These are phyloP conservation scores for Scedosporium aurantiacum DNA, from an alignment of 2,329 filamentous ascomycete species.

Conservation along the genomic window DNA sequence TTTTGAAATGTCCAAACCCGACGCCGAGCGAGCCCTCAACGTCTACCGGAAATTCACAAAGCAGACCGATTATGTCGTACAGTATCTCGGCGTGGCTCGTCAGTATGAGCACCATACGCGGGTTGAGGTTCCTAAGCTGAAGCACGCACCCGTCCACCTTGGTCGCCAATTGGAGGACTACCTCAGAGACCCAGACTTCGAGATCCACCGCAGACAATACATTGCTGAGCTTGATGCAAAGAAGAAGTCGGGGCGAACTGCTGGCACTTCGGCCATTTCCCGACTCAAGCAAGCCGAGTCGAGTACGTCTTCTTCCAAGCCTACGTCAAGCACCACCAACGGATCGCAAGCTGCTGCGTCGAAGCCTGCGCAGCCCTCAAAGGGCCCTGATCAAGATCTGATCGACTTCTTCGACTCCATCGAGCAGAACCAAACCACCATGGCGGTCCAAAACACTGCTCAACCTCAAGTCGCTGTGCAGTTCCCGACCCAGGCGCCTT, in stretches of 20 bases:
- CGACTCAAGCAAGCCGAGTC: constrained; percentile 23
- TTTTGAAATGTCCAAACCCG: constrained; percentile 93
- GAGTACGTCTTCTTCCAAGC: constrained; percentile 21
- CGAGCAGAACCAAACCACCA: constrained; percentile 72
- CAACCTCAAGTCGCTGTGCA: constrained; percentile 16
- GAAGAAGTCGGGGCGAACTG: constrained; percentile 32
- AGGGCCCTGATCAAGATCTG: constrained; percentile 62
- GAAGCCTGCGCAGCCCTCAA: constrained; percentile 27
- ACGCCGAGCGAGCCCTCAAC: constrained; percentile 81
- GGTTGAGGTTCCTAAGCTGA: constrained; percentile 90
- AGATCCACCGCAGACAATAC: constrained; percentile 85
- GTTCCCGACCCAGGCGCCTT: constrained; percentile 22
- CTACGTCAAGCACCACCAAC: constrained; percentile 18
- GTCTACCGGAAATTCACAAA: constrained; percentile 89
- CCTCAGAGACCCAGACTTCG: constrained; percentile 87
- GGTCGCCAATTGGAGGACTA: constrained; percentile 89
- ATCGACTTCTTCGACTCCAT: constrained; percentile 96
- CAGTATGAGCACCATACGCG: constrained; percentile 87
- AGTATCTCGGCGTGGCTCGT: constrained; percentile 76
- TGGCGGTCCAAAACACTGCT: constrained; percentile 35
- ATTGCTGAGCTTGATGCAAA: constrained; percentile 73
- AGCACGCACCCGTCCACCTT: constrained; percentile 89
- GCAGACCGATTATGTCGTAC: constrained; percentile 86
- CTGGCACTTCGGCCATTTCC: constrained; percentile 20
- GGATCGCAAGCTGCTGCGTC: background rate